Evolutionary conservation across 306 rosid species (phyloP), one percentile per base, ranked within the genome.

Genomic region (Coriaria nepalensis): DNA sequence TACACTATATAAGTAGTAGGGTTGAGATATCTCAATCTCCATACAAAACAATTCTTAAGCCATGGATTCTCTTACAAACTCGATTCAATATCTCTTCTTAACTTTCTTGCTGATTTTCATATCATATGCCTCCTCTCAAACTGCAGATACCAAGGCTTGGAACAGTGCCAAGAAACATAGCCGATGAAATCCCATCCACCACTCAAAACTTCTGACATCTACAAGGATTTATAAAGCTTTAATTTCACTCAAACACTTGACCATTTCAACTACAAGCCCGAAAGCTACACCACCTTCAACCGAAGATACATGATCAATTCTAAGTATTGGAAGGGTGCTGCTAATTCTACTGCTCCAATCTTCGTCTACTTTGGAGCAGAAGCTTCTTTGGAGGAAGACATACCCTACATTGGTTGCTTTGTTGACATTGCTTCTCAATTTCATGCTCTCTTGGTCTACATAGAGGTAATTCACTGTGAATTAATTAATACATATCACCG

Each of bases 341-440:
- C 71, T 10, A 15, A 57, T 40, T 47, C 79, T n/a, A 47, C 37
- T 32, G 61, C 79, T 37, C 74, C 86, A 35, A 68, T 78, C 10
- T 68, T 78, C 36, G 81, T 70, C 7, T 80, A 13, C 51, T 20
- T 80, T 2, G 84, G 90, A 4, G 75, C 63, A 2, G 84, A 80
- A 62, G 50, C 0, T 1, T n/a, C 74, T 0, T 6, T 76, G 4
- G 73, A 70, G 12, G 5, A 6, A 0, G 68, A 62, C 32, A 8
- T 67, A 6, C 0, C 10, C 0, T 1, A 0, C 20, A 7, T 55
- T 4, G 77, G 79, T 0, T 51, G 73, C 57, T 73, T 59, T 37
- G 44, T 13, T 6, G 78, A 77, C 0, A 65, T 53, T 5, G 84
- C 77, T 37, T 56, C 53, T 58, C 56, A 15, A 1, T 71, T 73